Base-by-base conservation (phyloP, 495 filamentous ascomycete genomes). In the Filosporella fistucella region DNA sequence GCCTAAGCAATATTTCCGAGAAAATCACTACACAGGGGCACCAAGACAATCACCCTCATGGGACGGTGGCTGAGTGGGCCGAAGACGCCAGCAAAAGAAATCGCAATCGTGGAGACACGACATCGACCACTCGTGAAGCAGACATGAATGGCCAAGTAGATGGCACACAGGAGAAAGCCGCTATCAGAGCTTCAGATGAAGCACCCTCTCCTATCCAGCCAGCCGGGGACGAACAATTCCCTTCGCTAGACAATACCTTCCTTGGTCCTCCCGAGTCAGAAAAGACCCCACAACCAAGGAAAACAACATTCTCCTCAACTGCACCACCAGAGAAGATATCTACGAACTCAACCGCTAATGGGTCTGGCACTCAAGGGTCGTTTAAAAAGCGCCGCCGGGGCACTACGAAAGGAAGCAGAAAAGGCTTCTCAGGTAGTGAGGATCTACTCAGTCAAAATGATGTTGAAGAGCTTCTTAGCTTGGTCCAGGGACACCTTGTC, bases 401-500 rank as follows among this genome's bases (percentile, higher is more conserved):
- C 0, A 89, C 85, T 37, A 95, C 89, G 1, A 83, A 83, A 61
- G 78, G 81, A 45, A 86, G 80, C 28, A 84, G 78, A 49, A 76
- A 82, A 13, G 85, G 85, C 2, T 86, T 89, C 62, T 76, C 77
- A 52, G 73, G 74, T 1, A 71, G 71, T 11, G 89, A 91, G 55
- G 87, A 91, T 38, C 58, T 95, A 32, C 68, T 96, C 54, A 75
- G 76, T 39, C 77, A 73, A 37, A 75, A 72, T 13, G 86, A 88
- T 45, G 87, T 88, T 6, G 90, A 95, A 58, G 83, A 86, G 52
- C 67, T 95, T 55, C 68, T 96, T 58, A 75, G 81, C 46, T 70
- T 91, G 72, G 81, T 88, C 28, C 94, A 96, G 64, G 93, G 93
- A 8, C 77, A 89, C 63, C 68, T 98, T 30, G 91, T 98, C 22